A percentile compares a stretch with the other conserved stretches of the same genome.
phyloP scores from a whole-genome alignment of 1,139 yeast species.

The Hyphopichia fennica region DNA sequence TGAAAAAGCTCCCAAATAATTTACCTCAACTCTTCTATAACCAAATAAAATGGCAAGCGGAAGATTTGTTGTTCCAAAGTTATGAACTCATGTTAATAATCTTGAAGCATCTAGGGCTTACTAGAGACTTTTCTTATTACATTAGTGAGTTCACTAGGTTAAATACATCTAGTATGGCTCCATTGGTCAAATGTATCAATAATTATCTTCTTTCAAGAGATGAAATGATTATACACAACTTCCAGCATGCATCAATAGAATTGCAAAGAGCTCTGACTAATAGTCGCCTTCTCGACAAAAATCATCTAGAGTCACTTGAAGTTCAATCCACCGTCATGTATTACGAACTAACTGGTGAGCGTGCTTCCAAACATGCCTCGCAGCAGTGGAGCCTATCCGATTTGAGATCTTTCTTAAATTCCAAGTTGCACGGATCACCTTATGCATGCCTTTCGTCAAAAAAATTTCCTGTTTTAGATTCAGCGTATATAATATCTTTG shows the following conservation, averaged over 20 bases:
- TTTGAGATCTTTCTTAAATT: not conserved
- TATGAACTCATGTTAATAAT: constrained; percentile 36
- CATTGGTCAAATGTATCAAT: constrained; percentile 28
- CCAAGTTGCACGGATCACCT: not conserved
- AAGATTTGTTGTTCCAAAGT: constrained; percentile 29
- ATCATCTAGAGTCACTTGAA: not conserved
- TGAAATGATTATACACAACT: not conserved
- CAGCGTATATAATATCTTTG: not conserved
- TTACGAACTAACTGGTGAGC: not conserved
- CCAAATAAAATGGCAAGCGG: constrained; percentile 36
- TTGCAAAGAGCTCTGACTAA: not conserved
- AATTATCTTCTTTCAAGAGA: constrained; percentile 14
- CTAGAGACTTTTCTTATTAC: constrained; percentile 55
- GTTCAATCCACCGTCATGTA: not conserved
- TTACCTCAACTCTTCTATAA: constrained; percentile 19
- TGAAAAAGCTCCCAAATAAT: constrained; percentile 31
- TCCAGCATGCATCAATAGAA: not conserved
- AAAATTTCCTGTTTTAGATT: not conserved
- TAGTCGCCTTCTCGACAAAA: not conserved
- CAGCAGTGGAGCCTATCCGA: not conserved
- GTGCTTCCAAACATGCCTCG: not conserved
- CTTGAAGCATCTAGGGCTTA: constrained; percentile 47
- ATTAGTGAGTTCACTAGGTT: constrained; percentile 46
- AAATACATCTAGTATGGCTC: constrained; percentile 22
- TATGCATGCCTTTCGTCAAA: not conserved